phyloP scores from a whole-genome alignment of 2,329 filamentous ascomycete genomes.

The Penicillium sp. region DNA sequence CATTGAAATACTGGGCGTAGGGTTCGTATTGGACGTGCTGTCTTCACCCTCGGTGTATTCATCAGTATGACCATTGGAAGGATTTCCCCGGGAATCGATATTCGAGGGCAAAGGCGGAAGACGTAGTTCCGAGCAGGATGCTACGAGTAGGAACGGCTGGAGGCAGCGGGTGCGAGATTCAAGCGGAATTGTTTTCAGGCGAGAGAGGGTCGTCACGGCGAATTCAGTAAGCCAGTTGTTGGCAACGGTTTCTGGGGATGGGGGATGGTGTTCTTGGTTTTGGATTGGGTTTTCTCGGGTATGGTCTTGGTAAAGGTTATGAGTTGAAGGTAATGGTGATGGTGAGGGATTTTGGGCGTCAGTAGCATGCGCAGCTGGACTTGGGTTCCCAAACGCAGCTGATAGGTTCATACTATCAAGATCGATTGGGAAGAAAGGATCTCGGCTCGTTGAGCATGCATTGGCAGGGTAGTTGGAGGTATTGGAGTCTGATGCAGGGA shows the following conservation, averaged over 20 bases:
- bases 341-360: not conserved
- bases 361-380: not conserved
- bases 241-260: conserved; percentile 22
- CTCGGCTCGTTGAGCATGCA: conserved; percentile 5
- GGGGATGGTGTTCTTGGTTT: not conserved
- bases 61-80: not conserved
- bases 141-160: conserved; percentile 56
- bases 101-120: conserved; percentile 37
- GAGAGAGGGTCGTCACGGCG: conserved; percentile 52
- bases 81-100: not conserved
- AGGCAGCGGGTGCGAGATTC: conserved; percentile 57
- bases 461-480: conserved; percentile 1
- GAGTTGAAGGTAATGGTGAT: conserved; percentile 10
- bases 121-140: conserved; percentile 53
- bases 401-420: conserved; percentile 25
- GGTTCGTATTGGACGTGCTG: conserved; percentile 27
- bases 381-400: conserved; percentile 17
- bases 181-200: conserved; percentile 52
- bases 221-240: conserved; percentile 52
- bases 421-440: conserved; percentile 26
- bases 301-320: conserved; percentile 11
- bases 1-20: conserved; percentile 32
- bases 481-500: conserved; percentile 26
- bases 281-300: conserved; percentile 3
- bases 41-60: conserved; percentile 10